These are phyloP conservation scores for Agrocybe chaxingu DNA, from an alignment of 768 basidiomycete species.

Conservation along the genomic window DNA sequence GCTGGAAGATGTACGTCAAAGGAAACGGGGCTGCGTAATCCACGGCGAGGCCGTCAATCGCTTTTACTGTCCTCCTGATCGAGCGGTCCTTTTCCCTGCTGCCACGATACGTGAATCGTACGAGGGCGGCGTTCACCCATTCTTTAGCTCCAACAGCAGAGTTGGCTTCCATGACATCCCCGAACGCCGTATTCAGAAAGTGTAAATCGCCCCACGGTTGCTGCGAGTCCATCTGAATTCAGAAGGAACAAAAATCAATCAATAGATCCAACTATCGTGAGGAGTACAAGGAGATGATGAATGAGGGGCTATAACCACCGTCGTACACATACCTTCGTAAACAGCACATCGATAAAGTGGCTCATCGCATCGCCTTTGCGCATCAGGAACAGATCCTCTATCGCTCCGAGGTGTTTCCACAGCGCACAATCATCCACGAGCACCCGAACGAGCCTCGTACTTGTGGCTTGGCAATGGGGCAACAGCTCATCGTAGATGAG, in stretches of 20 bases:
- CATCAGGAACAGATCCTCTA: conserved; percentile 76
- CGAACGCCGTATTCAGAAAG: conserved; percentile 76
- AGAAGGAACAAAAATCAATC: not conserved
- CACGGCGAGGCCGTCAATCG: conserved; percentile 62
- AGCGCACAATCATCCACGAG: conserved; percentile 66
- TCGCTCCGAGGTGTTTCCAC: conserved; percentile 55
- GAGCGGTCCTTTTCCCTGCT: conserved; percentile 40
- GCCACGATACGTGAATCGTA: conserved; percentile 69
- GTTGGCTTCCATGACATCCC: conserved; percentile 57
- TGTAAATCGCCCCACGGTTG: conserved; percentile 81
- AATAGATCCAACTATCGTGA: not conserved
- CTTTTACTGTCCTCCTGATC: conserved; percentile 55
- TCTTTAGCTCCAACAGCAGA: conserved; percentile 31
- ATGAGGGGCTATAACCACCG: not conserved
- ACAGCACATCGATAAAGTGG: conserved; percentile 70
- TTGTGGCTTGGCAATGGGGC: conserved; percentile 52
- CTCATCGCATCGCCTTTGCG: conserved; percentile 73
- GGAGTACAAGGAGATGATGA: not conserved
- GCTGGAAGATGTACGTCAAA: conserved; percentile 72
- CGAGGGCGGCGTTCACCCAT: conserved; percentile 66
- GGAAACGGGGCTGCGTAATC: conserved; percentile 85
- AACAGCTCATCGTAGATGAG: conserved; percentile 62
- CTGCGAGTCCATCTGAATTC: conserved; percentile 64
- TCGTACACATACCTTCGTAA: conserved; percentile 53
- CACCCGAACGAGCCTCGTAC: conserved; percentile 50